Conservation (phyloP, 2,329 filamentous ascomycete genomes). For the Colletotrichum euphorbiae region DNA sequence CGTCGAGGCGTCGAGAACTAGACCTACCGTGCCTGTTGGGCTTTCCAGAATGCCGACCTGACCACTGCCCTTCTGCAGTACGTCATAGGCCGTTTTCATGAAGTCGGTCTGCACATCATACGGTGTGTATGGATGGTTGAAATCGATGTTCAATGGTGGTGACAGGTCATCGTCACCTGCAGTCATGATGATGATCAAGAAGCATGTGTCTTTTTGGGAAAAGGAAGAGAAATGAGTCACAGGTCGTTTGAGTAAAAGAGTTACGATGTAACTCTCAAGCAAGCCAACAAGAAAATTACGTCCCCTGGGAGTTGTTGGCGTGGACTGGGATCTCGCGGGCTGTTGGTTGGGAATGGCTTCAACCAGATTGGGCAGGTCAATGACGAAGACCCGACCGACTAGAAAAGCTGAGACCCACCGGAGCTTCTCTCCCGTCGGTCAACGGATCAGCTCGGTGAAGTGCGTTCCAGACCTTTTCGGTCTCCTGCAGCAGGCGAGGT, state of each 20-base stretch:
- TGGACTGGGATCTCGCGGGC: background rate
- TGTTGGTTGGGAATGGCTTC: slow-evolving; percentile 13
- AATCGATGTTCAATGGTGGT: slow-evolving; percentile 62
- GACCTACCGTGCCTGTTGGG: slow-evolving; percentile 80
- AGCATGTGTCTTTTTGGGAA: background rate
- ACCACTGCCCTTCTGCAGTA: slow-evolving; percentile 76
- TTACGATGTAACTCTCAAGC: too few species aligned
- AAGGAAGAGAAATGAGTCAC: background rate
- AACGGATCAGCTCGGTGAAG: slow-evolving; percentile 14
- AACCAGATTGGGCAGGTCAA: background rate
- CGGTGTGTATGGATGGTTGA: slow-evolving; percentile 88
- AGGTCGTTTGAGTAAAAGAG: background rate
- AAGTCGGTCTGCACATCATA: slow-evolving; percentile 91
- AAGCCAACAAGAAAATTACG: too few species aligned
- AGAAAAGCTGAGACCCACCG: slow-evolving; percentile 1
- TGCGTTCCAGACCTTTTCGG: background rate
- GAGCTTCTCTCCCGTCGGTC: background rate
- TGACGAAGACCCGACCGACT: background rate
- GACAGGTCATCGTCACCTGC: slow-evolving; percentile 41
- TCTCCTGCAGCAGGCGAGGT: background rate
- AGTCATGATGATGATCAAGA: background rate
- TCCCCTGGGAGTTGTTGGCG: too few species aligned
- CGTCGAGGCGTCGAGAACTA: background rate
- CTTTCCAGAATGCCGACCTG: slow-evolving; percentile 92
- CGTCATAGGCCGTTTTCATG: slow-evolving; percentile 85